Base-by-base conservation (phyloP, 2,329 filamentous ascomycete species). In the Colletotrichum siamense region DNA sequence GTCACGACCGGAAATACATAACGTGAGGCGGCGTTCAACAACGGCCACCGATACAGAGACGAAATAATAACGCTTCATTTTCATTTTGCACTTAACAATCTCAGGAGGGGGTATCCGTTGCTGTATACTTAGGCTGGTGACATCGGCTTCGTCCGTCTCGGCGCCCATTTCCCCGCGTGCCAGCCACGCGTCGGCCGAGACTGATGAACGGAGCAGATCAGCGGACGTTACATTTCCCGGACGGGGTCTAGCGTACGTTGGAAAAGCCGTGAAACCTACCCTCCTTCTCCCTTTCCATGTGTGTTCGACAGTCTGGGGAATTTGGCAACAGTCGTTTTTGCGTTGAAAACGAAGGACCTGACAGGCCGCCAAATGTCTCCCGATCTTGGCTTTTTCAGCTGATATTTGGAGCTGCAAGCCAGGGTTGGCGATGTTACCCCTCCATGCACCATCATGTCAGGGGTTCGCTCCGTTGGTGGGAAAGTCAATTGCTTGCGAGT, bases 1-100 rank as follows among this genome's bases (percentile, higher is more conserved):
- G 63, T 32, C 44, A 61, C 15, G 18, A 70, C 16, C 36, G 44
- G 44, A 34, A 49, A 49, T 24, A 70, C 9, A 71, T 18, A 26
- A 68, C 8, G 22, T 10, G 18, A 22, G 59, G 57, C 64, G 73
- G 73, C 65, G 70, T 76, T 76, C 73, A 76, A 76, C 73, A 69
- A 69, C 26, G 34, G 64, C 64, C 73, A 55, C 59, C n/a, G 18
- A 72, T 34, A 52, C 8, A 63, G 34, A 59, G 34, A 24, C 10
- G 28, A 69, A 49, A 49, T 61, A 59, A 73, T 69, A 28, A 52
- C 16, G 71, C 44, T n/a, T 22, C 0, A 32, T 39, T 57, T 1
- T n/a, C 8, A 49, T 49, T 2, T 22, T 49, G 62, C 36, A 24
- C 63, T 52, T 49, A 52, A 9, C 70, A 68, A 72, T 61, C 52